A percentile compares a stretch with the other conserved stretches of the same genome.
phyloP scores from a whole-genome alignment of 177 flowering plant species.

The Vitis hybrid region DNA sequence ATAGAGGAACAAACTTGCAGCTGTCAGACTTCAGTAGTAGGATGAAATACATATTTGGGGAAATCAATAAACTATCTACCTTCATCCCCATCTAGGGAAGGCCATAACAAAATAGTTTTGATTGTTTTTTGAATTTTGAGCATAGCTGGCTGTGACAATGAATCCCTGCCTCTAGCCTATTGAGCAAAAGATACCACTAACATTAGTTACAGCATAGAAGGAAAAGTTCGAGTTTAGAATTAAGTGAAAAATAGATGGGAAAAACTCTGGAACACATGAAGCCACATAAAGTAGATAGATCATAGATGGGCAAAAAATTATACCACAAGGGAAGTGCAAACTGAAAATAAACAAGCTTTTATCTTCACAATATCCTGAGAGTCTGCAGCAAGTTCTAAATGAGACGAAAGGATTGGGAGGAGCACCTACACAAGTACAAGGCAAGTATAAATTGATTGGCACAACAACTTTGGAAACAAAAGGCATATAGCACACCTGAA shows the following conservation, averaged over 20 bases:
- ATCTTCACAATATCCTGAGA: slow-evolving; percentile 49
- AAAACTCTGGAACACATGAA: background rate
- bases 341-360: slow-evolving; percentile 75
- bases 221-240: background rate
- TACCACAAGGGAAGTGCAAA: slow-evolving; percentile 88
- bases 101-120: slow-evolving; percentile 59
- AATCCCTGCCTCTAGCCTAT: slow-evolving; percentile 59
- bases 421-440: slow-evolving; percentile 51
- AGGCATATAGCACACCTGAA: background rate
- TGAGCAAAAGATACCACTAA: slow-evolving; percentile 2
- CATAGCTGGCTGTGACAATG: slow-evolving; percentile 41
- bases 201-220: background rate
- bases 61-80: slow-evolving; percentile 31
- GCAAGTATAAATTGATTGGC: background rate
- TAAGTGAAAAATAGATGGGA: background rate
- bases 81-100: slow-evolving; percentile 62
- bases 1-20: slow-evolving; percentile 3
- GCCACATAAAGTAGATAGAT: background rate
- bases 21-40: slow-evolving; percentile 9
- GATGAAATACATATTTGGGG: background rate
- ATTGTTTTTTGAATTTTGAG: slow-evolving; percentile 43
- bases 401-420: slow-evolving; percentile 47
- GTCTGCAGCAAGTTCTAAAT: slow-evolving; percentile 42
- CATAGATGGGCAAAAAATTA: slow-evolving; percentile 2
- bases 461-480: background rate